Evolutionary conservation across 805 yeast genomes (phyloP).

Genomic region (Tetrapisispora arboricola): DNA sequence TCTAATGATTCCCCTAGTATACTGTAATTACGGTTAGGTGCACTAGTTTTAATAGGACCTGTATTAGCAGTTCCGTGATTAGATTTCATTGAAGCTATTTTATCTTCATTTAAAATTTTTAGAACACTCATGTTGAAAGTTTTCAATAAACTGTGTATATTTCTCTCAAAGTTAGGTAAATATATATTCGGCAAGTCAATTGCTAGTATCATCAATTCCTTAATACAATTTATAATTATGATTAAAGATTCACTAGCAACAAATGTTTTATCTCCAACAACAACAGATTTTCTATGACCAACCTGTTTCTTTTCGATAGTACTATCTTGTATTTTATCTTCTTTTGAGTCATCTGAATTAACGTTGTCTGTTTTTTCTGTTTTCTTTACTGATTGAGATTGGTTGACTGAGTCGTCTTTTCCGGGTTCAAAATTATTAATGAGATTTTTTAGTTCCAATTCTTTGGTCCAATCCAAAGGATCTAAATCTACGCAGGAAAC

Average conservation of each 20-base stretch:
- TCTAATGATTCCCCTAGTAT: slow-evolving; percentile 36
- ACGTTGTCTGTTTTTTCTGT: slow-evolving; percentile 6
- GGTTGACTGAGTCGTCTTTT: too few species aligned
- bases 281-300: slow-evolving; percentile 33
- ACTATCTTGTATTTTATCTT: not conserved
- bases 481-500: slow-evolving; percentile 38
- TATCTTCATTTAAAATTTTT: slow-evolving; percentile 9
- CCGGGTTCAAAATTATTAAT: not conserved
- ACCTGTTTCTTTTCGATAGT: not conserved
- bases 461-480: slow-evolving; percentile 39
- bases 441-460: slow-evolving; percentile 11
- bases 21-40: slow-evolving; percentile 27
- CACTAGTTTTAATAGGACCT: slow-evolving; percentile 11
- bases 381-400: slow-evolving; percentile 4
- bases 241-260: slow-evolving; percentile 46
- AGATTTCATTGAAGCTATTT: not conserved
- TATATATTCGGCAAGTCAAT: slow-evolving; percentile 41
- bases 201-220: slow-evolving; percentile 46
- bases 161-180: slow-evolving; percentile 32
- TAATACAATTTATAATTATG: slow-evolving; percentile 32
- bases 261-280: slow-evolving; percentile 45
- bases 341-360: not conserved
- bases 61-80: slow-evolving; percentile 5
- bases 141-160: slow-evolving; percentile 37
- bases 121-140: slow-evolving; percentile 38